Evolutionary conservation across 2,329 filamentous ascomycete genomes (phyloP).

Genomic region (Sarocladium strictum): DNA sequence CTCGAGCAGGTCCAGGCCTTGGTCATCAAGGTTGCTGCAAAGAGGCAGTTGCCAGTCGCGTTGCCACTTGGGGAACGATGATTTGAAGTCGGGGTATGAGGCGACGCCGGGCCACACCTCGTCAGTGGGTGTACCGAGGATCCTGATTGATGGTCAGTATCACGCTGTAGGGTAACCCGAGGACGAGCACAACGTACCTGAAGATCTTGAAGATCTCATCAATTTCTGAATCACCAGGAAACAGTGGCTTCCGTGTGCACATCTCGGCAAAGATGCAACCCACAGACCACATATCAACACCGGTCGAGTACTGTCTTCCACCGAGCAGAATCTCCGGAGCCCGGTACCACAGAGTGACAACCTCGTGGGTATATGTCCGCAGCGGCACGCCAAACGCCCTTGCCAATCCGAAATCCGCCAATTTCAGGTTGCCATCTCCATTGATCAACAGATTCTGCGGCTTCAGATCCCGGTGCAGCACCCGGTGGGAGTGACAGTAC

Average conservation of each 20-base stretch:
- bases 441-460: conserved; percentile 87
- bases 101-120: conserved; percentile 83
- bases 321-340: conserved; percentile 86
- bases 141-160: conserved; percentile 31
- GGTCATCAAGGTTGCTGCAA: conserved; percentile 67
- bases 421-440: conserved; percentile 79
- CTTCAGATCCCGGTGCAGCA: conserved; percentile 84
- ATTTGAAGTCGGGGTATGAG: conserved; percentile 91
- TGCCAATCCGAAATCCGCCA: conserved; percentile 85
- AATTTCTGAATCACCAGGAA: conserved; percentile 76
- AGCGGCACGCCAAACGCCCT: conserved; percentile 87
- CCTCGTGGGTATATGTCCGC: conserved; percentile 90
- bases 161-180: neutral
- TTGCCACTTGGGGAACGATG: conserved; percentile 86
- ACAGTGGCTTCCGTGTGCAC: conserved; percentile 88
- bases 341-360: conserved; percentile 91
- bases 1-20: conserved; percentile 62
- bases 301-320: conserved; percentile 86
- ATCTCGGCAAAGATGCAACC: conserved; percentile 95
- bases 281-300: conserved; percentile 93
- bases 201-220: conserved; percentile 52
- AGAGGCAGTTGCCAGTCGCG: conserved; percentile 61
- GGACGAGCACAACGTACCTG: conserved; percentile 50
- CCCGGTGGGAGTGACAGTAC: conserved; percentile 84
- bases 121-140: conserved; percentile 80